Base-by-base conservation (phyloP, 495 filamentous ascomycete species). In the Aspergillus wentii region DNA sequence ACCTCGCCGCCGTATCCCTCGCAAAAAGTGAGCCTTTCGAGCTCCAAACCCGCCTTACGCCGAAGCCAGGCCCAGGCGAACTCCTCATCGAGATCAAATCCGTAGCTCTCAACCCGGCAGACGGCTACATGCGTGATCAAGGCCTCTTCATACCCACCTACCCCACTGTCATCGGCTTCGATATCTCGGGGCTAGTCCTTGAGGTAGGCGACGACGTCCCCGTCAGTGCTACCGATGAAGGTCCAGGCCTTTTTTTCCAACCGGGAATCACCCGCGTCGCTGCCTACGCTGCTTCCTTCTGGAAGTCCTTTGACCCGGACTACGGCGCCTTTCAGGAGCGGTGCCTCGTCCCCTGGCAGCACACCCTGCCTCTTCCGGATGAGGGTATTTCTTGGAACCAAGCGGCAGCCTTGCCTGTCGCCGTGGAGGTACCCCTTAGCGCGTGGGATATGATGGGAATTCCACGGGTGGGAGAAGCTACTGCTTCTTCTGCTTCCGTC, bases 81-180 rank as follows among this genome's bases (percentile, higher is more conserved):
- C 54, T 78, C 44, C 66, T 76, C 22, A 57, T 76, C 40, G 54
- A 46, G 6, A 62, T 70, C 41, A 67, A 73, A 38, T 59, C 72
- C 14, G 37, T 76, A 17, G 71, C 71, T 17, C 49, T 78, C 32
- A 78, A 76, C 47, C 70, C 68, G 1, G 44, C 68, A 43, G 71
- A 75, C 48, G 43, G 13, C 30, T 14, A 38, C 23, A 59, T 62
- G 51, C 68, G 60, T 17, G 54, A 64, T 15, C 43, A 49, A 15
- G 68, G 67, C 42, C 57, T 70, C 48, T 51, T 58, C 42, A 54
- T 72, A 31, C 19, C 56, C 17, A 30, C 25, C 15, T 72, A 69
- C 54, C 69, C 71, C 9, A 58, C 64, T 7, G 54, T 76, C 31
- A 25, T 69, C 11, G 71, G 69, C 38, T 67, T 67, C 33, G 71